These are phyloP conservation scores for Fusarium proliferatum DNA, from an alignment of 2,329 filamentous ascomycete genomes.

Conservation along the genomic window DNA sequence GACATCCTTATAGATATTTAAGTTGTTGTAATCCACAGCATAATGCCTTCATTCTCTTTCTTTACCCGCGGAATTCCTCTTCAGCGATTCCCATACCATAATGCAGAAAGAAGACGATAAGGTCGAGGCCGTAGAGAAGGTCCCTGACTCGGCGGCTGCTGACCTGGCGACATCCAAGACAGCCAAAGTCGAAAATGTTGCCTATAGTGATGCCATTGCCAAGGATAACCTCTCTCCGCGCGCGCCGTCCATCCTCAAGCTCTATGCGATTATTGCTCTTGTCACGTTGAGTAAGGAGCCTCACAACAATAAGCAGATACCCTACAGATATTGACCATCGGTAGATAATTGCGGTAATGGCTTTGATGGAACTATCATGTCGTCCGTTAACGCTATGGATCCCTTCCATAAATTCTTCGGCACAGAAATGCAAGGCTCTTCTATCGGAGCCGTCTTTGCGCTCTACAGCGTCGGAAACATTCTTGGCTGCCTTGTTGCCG, in stretches of 20 bases:
- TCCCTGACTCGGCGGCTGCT: background rate
- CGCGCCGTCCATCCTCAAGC: background rate
- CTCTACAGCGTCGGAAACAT: background rate
- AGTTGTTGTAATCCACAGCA: background rate
- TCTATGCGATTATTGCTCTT: background rate
- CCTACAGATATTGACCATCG: rapidly evolving
- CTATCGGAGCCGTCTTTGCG: background rate
- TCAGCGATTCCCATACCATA: background rate
- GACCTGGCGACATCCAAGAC: background rate
- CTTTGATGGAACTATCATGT: slow-evolving; percentile 1
- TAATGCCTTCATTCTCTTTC: background rate
- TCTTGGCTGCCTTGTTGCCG: background rate
- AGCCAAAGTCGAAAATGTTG: background rate
- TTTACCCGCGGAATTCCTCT: background rate
- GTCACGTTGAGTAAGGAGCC: background rate
- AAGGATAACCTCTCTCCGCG: background rate
- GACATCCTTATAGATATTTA: background rate
- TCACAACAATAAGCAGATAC: too few relatives aligned
- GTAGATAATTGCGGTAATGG: slow-evolving; percentile 1
- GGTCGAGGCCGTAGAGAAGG: background rate
- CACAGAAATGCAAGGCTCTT: background rate
- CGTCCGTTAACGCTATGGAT: background rate
- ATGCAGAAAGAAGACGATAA: background rate
- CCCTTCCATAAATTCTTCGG: background rate
- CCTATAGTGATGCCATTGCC: slow-evolving; percentile 3